These are phyloP conservation scores for Gracilaria vermiculophylla DNA, from an alignment of 23 red algal genomes.

Conservation along the genomic window DNA sequence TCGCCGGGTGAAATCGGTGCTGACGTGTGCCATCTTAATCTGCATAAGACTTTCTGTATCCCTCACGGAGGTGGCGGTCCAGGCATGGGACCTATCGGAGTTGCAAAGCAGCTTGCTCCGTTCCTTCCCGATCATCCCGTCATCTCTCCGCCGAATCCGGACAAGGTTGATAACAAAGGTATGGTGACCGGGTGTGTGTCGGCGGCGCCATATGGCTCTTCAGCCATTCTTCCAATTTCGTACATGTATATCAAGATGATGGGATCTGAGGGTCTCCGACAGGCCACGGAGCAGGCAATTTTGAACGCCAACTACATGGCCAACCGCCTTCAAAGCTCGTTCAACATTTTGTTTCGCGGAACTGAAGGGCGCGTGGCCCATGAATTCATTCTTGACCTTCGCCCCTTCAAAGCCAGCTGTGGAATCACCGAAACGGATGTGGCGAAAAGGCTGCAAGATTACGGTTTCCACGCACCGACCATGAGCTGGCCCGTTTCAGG, in stretches of 20 bases:
- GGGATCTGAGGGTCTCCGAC: slow-evolving; percentile 86
- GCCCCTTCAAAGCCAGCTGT: slow-evolving; percentile 88
- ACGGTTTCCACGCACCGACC: slow-evolving; percentile 98
- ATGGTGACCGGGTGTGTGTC: slow-evolving; percentile 70
- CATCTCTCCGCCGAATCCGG: slow-evolving; percentile 58
- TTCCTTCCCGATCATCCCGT: slow-evolving; percentile 98
- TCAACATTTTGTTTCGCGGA: slow-evolving; percentile 88
- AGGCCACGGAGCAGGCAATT: slow-evolving; percentile 95
- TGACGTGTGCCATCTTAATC: slow-evolving; percentile 98
- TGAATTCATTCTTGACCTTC: slow-evolving; percentile 99
- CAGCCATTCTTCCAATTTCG: slow-evolving; percentile 95
- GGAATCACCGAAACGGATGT: slow-evolving; percentile 97
- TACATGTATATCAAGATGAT: slow-evolving; percentile 99
- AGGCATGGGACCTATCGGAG: slow-evolving; percentile 98
- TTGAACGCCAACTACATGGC: slow-evolving; percentile 99
- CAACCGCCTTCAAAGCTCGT: slow-evolving; percentile 65
- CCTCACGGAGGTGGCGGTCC: slow-evolving; percentile 98
- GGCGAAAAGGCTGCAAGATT: slow-evolving; percentile 97
- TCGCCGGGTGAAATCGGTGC: slow-evolving; percentile 98
- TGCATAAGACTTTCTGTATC: slow-evolving; percentile 99
- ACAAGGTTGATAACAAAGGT: slow-evolving; percentile 53
- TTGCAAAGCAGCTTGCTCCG: slow-evolving; percentile 91
- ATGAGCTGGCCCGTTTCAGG: slow-evolving; percentile 99
- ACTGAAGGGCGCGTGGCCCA: slow-evolving; percentile 86
- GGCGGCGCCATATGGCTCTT: slow-evolving; percentile 94